Evolutionary conservation across 495 filamentous ascomycete species (phyloP), one percentile per base, ranked within the genome.

Genomic region (Tuber melanosporum): DNA sequence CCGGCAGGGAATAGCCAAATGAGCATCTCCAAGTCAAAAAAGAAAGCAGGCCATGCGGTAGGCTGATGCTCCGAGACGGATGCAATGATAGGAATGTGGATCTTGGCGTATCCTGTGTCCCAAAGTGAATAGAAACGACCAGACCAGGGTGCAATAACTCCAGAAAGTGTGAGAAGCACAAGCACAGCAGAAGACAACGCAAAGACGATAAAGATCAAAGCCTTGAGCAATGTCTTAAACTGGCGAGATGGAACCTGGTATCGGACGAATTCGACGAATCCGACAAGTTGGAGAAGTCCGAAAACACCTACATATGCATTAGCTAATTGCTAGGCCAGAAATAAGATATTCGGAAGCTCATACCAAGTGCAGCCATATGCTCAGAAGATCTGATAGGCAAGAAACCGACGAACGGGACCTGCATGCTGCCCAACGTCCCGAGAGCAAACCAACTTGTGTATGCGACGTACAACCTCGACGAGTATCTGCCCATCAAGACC

Each of bases 1-100:
- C 96, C 96, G 36, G 95, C 96, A 1, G 96, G 96, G 90, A 99
- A 98, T 73, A 98, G 91, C 94, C 94, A 99, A 85, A 99, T 97
- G 77, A 99, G 87, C 87, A 99, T 90, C 86, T 97, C 97, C 80
- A 99, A 88, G 81, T 99, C 96, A 85, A 99, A 99, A 87, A 98
- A 99, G 89, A 98, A 99, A 47, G 96, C 94, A 12, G 96, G 96
- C 96, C 96, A 99, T n/a, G 96, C 96, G 42, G 96, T 99, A 19
- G 96, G 96, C 85, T 99, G 96, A 88, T 99, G 96, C 85, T 99
- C 96, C 12, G 96, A 99, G 43, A 99, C 96, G 4, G 95, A 98
- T 41, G 96, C 96, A 85, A 99, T 99, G 83, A 99, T 99, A 47
- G 96, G 96, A 84, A 99, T 99, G 81, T 99, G 96, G 77, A 98